Conservation (phyloP, 345 rosid species). For the rapeseed (Brassica napus) region Da-Ae NC_063442.1:41394001-41394500, state of each 20-base stretch:
- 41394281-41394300: constrained; percentile 85
- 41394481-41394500: constrained; percentile 84
- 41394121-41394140: constrained; percentile 72
- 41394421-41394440: constrained; percentile 82
- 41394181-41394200: constrained; percentile 55
- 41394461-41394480: constrained; percentile 79
- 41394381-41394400: constrained; percentile 75
- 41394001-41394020: constrained; percentile 85
- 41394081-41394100: constrained; percentile 80
- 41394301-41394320: constrained; percentile 75
- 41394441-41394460: constrained; percentile 54
- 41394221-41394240: constrained; percentile 68
- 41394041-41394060: constrained; percentile 96
- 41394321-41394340: constrained; percentile 83
- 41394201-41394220: constrained; percentile 61
- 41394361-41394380: constrained; percentile 72
- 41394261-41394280: constrained; percentile 92
- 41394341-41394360: constrained; percentile 86
- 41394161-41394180: constrained; percentile 77
- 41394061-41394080: constrained; percentile 83
- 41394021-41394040: constrained; percentile 84
- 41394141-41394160: constrained; percentile 89
- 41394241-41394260: constrained; percentile 77
- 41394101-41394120: constrained; percentile 91
- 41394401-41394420: constrained; percentile 90